Conservation (phyloP, 1,284 basidiomycete species). For the Erythrobasidium hasegawianum region DNA sequence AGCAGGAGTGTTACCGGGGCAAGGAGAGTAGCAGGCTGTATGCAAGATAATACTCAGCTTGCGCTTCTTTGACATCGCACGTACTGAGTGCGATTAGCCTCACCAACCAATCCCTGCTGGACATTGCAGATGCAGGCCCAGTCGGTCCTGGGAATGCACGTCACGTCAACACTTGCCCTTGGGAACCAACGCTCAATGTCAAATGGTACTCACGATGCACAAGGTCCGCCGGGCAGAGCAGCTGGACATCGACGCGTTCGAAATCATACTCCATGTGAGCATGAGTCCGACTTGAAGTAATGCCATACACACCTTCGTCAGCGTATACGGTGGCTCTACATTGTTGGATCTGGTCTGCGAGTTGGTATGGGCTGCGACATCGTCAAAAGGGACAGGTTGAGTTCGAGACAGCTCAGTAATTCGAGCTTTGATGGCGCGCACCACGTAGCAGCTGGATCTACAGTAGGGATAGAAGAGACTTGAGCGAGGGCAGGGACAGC, state of each 20-base stretch:
- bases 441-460: not conserved
- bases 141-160: not conserved
- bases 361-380: constrained; percentile 5
- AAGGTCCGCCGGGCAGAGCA: constrained; percentile 24
- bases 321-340: constrained; percentile 23
- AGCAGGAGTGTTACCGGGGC: constrained; percentile 21
- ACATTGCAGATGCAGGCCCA: constrained; percentile 33
- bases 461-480: not conserved
- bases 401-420: no score
- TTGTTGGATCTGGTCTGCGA: constrained; percentile 21
- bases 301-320: constrained; percentile 20
- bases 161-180: not conserved
- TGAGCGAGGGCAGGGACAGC: not conserved
- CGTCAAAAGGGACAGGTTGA: no score
- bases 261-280: not conserved
- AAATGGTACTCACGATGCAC: not conserved
- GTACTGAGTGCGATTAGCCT: not conserved
- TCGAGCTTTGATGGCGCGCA: no score
- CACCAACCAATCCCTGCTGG: constrained; percentile 20
- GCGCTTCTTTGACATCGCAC: not conserved
- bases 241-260: not conserved
- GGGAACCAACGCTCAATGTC: not conserved
- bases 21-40: constrained; percentile 25
- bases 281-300: not conserved
- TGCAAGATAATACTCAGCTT: not conserved